Evolutionary conservation across 2,329 filamentous ascomycete species (phyloP).

Genomic region (Stemphylium beticola): DNA sequence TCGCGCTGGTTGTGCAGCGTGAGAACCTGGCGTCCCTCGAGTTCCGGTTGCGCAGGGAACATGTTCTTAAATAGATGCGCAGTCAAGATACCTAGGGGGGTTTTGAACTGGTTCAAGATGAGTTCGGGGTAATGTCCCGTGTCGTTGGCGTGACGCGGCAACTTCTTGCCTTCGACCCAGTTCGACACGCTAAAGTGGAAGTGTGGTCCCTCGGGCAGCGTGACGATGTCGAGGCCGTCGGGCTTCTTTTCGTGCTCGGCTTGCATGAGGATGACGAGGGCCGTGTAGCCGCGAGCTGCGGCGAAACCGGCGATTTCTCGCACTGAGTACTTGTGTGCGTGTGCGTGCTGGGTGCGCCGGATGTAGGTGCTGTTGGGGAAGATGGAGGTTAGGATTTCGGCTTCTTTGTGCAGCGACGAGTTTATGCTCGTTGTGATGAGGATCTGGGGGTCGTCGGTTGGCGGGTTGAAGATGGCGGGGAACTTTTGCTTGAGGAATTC

Average conservation of each 20-base stretch:
- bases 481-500: slow-evolving; percentile 67
- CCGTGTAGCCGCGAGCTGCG: slow-evolving; percentile 79
- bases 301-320: slow-evolving; percentile 90
- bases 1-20: slow-evolving; percentile 95
- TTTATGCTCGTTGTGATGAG: slow-evolving; percentile 91
- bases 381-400: slow-evolving; percentile 75
- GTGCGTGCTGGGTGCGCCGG: slow-evolving; percentile 80
- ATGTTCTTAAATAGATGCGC: slow-evolving; percentile 80
- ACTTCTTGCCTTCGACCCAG: slow-evolving; percentile 85
- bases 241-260: slow-evolving; percentile 77
- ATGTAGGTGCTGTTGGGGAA: slow-evolving; percentile 86
- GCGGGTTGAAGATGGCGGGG: slow-evolving; percentile 62
- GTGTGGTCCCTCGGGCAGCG: slow-evolving; percentile 83
- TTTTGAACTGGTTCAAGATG: slow-evolving; percentile 92
- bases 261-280: slow-evolving; percentile 84
- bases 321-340: slow-evolving; percentile 88
- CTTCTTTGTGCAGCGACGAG: slow-evolving; percentile 84
- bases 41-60: slow-evolving; percentile 81
- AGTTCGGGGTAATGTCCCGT: slow-evolving; percentile 92
- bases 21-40: slow-evolving; percentile 86
- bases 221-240: slow-evolving; percentile 80
- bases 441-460: slow-evolving; percentile 73
- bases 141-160: slow-evolving; percentile 85
- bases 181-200: slow-evolving; percentile 92
- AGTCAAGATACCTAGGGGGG: slow-evolving; percentile 85